These are phyloP conservation scores for Fusarium sarcochroum DNA, from an alignment of 2,329 filamentous ascomycete genomes.

Conservation along the genomic window DNA sequence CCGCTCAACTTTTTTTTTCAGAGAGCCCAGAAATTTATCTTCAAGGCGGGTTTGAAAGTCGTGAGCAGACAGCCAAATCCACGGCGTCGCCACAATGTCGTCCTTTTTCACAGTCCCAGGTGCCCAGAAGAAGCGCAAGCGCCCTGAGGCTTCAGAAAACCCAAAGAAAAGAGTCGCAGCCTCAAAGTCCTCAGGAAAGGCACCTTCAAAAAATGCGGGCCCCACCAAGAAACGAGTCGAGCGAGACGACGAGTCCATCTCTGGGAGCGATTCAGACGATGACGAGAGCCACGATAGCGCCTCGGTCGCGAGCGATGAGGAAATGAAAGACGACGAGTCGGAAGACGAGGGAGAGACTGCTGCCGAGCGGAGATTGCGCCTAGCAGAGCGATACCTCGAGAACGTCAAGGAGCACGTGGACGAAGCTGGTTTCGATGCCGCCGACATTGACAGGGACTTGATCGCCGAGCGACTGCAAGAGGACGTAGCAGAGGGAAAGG, in stretches of 20 bases:
- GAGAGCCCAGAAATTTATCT: slow-evolving; percentile 49
- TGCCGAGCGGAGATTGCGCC: slow-evolving; percentile 85
- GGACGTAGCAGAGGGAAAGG: slow-evolving; percentile 93
- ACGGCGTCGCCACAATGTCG: slow-evolving; percentile 74
- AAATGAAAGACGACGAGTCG: slow-evolving; percentile 63
- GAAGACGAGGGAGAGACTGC: slow-evolving; percentile 90
- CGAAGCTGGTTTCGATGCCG: slow-evolving; percentile 89
- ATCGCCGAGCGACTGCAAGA: slow-evolving; percentile 92
- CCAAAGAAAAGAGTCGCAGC: slow-evolving; percentile 73
- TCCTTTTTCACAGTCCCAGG: slow-evolving; percentile 95
- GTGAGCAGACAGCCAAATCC: slow-evolving; percentile 47
- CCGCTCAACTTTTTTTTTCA: slow-evolving; percentile 59
- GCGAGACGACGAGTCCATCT: slow-evolving; percentile 81
- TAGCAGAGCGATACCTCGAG: slow-evolving; percentile 93
- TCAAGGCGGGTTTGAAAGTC: slow-evolving; percentile 49
- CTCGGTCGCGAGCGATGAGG: slow-evolving; percentile 63
- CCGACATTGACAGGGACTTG: slow-evolving; percentile 91
- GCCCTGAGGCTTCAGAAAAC: slow-evolving; percentile 66
- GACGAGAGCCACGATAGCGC: slow-evolving; percentile 63
- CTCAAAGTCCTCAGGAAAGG: slow-evolving; percentile 60
- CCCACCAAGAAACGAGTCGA: slow-evolving; percentile 63
- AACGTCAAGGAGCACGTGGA: slow-evolving; percentile 89
- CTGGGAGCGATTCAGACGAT: slow-evolving; percentile 83
- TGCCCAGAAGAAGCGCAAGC: slow-evolving; percentile 91
- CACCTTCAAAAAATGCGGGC: slow-evolving; percentile 57